These are phyloP conservation scores for Daldinia bambusicola DNA, from an alignment of 495 filamentous ascomycete genomes.

Conservation along the genomic window DNA sequence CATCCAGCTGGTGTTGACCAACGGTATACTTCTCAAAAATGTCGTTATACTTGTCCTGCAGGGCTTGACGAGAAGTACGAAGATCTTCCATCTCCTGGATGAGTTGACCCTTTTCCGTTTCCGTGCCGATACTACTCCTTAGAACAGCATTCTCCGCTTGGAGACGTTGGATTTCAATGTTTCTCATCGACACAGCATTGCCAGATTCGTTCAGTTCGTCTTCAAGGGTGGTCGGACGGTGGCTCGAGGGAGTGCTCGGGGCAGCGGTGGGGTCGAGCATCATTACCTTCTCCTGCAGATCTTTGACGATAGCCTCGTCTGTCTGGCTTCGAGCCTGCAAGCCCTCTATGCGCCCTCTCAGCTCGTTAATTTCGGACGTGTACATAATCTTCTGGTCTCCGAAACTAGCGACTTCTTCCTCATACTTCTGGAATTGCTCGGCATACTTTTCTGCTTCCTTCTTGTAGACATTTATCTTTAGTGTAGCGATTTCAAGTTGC, in stretches of 20 bases:
- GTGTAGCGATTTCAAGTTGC: conserved; percentile 52
- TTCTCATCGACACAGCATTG: conserved; percentile 44
- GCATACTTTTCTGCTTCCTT: conserved; percentile 47
- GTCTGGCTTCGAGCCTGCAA: conserved; percentile 45
- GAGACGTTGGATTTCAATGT: conserved; percentile 60
- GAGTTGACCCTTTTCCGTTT: conserved; percentile 60
- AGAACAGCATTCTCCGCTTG: conserved; percentile 65
- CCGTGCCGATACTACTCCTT: conserved; percentile 59
- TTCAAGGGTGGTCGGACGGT: conserved; percentile 40
- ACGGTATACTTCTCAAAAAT: conserved; percentile 62
- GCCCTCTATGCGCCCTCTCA: conserved; percentile 39
- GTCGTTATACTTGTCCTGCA: conserved; percentile 59
- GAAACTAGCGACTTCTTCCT: conserved; percentile 47
- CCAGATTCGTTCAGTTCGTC: conserved; percentile 51
- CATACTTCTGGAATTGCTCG: conserved; percentile 48
- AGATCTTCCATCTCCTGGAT: conserved; percentile 59
- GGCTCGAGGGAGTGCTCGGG: conserved; percentile 35
- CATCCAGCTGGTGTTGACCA: conserved; percentile 61
- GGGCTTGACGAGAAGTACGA: conserved; percentile 45
- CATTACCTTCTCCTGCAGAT: conserved; percentile 49
- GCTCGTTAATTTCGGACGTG: conserved; percentile 41
- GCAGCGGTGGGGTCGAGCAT: conserved; percentile 47
- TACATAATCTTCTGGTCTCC: conserved; percentile 45
- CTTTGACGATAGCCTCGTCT: conserved; percentile 45
- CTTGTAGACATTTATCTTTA: conserved; percentile 42